Evolutionary conservation across 768 basidiomycete species (phyloP).

Genomic region (Panellus pusillus): DNA sequence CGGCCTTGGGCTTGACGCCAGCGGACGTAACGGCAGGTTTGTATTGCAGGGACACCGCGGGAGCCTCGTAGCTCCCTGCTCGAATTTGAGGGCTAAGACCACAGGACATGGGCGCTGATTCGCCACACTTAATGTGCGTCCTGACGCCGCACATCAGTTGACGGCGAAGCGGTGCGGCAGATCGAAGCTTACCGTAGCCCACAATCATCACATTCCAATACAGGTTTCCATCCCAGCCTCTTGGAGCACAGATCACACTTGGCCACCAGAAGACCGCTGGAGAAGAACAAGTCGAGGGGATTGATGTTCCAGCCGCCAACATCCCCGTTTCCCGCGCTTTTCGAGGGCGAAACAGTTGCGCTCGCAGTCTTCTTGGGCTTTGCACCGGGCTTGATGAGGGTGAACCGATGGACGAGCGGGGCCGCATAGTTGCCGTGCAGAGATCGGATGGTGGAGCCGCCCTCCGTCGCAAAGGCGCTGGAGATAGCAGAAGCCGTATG

Average conservation of each 20-base stretch:
- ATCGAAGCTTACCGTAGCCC: constrained; percentile 57
- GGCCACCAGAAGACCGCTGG: constrained; percentile 64
- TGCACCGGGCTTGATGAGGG: constrained; percentile 76
- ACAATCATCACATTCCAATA: constrained; percentile 89
- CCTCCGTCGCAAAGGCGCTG: constrained; percentile 69
- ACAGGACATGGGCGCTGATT: constrained; percentile 77
- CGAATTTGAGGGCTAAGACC: constrained; percentile 48
- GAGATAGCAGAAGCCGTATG: constrained; percentile 50
- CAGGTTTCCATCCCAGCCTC: constrained; percentile 83
- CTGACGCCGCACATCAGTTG: constrained; percentile 35
- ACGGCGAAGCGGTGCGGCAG: constrained; percentile 1
- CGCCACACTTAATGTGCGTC: constrained; percentile 87
- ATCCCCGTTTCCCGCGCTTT: constrained; percentile 29
- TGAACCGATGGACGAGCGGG: constrained; percentile 79
- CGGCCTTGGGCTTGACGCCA: constrained; percentile 28
- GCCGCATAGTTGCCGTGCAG: constrained; percentile 40
- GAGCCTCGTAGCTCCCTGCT: constrained; percentile 28
- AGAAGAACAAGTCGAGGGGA: constrained; percentile 78
- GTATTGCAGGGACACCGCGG: constrained; percentile 38
- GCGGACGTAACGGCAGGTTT: constrained; percentile 30
- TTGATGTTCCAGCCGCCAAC: constrained; percentile 52
- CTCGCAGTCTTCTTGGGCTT: constrained; percentile 49
- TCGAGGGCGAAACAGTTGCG: constrained; percentile 35
- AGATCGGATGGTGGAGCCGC: constrained; percentile 66
- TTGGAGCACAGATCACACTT: constrained; percentile 85